Conservation (phyloP, 2,329 filamentous ascomycete genomes). For the Sphaerostilbella broomeana region DNA sequence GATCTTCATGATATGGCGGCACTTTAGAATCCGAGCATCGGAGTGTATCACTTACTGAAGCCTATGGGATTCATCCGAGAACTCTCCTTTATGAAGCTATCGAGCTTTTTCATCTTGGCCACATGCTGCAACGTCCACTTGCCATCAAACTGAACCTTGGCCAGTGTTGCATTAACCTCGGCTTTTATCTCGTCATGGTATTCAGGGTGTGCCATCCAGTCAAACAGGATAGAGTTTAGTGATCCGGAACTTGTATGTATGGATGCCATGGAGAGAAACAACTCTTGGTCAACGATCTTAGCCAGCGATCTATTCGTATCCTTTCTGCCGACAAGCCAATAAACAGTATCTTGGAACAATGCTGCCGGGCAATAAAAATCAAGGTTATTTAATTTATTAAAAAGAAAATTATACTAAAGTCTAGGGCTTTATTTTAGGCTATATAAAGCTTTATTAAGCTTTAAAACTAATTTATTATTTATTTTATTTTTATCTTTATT, state of each 20-base stretch:
- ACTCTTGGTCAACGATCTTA: too few relatives aligned
- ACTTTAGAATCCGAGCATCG: too few relatives aligned
- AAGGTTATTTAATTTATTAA: conserved; percentile 1
- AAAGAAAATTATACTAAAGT: background rate
- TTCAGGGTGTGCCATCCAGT: conserved; percentile 43
- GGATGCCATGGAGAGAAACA: conserved; percentile 38
- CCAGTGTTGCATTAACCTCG: conserved; percentile 39
- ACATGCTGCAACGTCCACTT: conserved; percentile 36
- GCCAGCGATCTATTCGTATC: too few relatives aligned
- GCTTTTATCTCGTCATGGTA: conserved; percentile 41
- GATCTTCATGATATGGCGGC: too few relatives aligned
- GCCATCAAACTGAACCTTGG: too few relatives aligned
- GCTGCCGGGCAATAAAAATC: too few relatives aligned
- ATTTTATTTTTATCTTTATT: conserved; percentile 1
- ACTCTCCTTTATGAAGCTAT: conserved; percentile 47
- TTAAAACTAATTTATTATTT: background rate
- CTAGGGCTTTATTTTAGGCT: background rate
- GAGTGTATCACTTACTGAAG: too few relatives aligned
- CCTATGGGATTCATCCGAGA: too few relatives aligned
- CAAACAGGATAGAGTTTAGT: conserved; percentile 38
- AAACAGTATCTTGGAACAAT: too few relatives aligned
- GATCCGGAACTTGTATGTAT: conserved; percentile 44
- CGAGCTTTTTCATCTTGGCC: conserved; percentile 39
- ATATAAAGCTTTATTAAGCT: background rate
- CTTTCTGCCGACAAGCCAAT: too few relatives aligned